Evolutionary conservation across 192 early-diverging fungal genomes (phyloP).

Genomic region (Phlyctochytrium planicorne): DNA sequence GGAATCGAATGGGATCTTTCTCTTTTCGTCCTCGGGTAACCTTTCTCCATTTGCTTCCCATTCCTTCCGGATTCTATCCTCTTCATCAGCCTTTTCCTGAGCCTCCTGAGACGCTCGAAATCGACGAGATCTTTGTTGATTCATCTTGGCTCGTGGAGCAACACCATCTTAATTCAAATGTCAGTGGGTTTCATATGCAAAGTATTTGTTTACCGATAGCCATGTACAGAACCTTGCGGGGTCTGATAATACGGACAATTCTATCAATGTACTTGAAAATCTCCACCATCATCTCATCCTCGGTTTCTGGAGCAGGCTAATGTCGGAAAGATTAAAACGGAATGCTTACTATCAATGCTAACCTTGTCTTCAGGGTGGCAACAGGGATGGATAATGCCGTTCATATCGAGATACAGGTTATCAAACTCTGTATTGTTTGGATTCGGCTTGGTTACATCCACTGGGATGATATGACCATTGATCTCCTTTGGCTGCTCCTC

Average conservation of each 20-base stretch:
- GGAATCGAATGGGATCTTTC: slow-evolving; percentile 80
- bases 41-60: slow-evolving; percentile 35
- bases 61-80: slow-evolving; percentile 47
- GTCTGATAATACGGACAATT: slow-evolving; percentile 88
- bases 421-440: slow-evolving; percentile 91
- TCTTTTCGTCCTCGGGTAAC: slow-evolving; percentile 45
- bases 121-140: slow-evolving; percentile 95
- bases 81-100: slow-evolving; percentile 56
- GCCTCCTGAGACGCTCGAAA: slow-evolving; percentile 94
- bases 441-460: slow-evolving; percentile 85
- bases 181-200: slow-evolving; percentile 1
- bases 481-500: slow-evolving; percentile 70
- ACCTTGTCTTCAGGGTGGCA: slow-evolving; percentile 58
- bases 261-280: slow-evolving; percentile 97
- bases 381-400: slow-evolving; percentile 76
- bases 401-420: slow-evolving; percentile 98
- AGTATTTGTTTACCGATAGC: slow-evolving; percentile 72
- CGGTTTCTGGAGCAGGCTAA: slow-evolving; percentile 32
- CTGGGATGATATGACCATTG: slow-evolving; percentile 76
- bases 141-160: slow-evolving; percentile 99
- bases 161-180: slow-evolving; percentile 66
- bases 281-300: slow-evolving; percentile 94
- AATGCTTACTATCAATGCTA: not conserved
- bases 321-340: not conserved
- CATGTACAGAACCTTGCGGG: slow-evolving; percentile 95